A percentile compares a stretch with the other conserved stretches of the same genome.
These are phyloP conservation scores for Ochetophila trinervis DNA, from an alignment of 306 rosid species.

Conservation along the genomic window DNA sequence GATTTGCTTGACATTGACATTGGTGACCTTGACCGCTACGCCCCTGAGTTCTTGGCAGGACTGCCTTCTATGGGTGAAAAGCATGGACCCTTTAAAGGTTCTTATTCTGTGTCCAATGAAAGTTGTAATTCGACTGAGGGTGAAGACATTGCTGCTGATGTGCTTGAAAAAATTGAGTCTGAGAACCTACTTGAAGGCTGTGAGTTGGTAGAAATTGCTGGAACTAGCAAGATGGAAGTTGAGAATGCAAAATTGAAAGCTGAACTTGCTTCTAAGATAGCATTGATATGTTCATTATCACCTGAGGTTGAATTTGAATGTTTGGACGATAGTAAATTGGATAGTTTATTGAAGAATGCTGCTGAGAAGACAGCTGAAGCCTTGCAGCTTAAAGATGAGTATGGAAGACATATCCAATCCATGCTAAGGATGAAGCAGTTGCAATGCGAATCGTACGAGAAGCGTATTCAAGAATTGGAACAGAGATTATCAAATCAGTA, in stretches of 20 bases:
- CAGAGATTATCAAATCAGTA: conserved; percentile 78
- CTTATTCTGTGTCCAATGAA: conserved; percentile 48
- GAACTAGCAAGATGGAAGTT: conserved; percentile 93
- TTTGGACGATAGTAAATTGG: conserved; percentile 65
- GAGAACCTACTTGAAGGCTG: conserved; percentile 67
- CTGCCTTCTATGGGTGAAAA: conserved; percentile 60
- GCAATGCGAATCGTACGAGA: conserved; percentile 82
- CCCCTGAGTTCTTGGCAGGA: conserved; percentile 75
- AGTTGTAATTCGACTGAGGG: conserved; percentile 57
- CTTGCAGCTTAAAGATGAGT: conserved; percentile 85
- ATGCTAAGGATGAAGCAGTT: conserved; percentile 76
- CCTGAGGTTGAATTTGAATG: conserved; percentile 62
- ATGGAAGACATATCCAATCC: conserved; percentile 63
- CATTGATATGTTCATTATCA: conserved; percentile 64
- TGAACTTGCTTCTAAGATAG: conserved; percentile 89
- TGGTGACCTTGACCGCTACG: conserved; percentile 74
- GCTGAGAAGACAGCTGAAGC: conserved; percentile 86
- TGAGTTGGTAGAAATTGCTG: conserved; percentile 87
- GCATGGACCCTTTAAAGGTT: conserved; percentile 50
- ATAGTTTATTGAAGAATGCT: conserved; percentile 63
- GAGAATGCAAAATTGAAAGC: conserved; percentile 98
- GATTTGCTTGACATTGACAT: conserved; percentile 84
- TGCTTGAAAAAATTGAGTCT: conserved; percentile 47
- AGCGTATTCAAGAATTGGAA: conserved; percentile 92
- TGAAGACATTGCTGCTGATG: conserved; percentile 45